Percentiles rank a stretch among this genome's conserved stretches.
phyloP scores from a whole-genome alignment of 2,329 filamentous ascomycete species.

The Fusarium nurragi region DNA sequence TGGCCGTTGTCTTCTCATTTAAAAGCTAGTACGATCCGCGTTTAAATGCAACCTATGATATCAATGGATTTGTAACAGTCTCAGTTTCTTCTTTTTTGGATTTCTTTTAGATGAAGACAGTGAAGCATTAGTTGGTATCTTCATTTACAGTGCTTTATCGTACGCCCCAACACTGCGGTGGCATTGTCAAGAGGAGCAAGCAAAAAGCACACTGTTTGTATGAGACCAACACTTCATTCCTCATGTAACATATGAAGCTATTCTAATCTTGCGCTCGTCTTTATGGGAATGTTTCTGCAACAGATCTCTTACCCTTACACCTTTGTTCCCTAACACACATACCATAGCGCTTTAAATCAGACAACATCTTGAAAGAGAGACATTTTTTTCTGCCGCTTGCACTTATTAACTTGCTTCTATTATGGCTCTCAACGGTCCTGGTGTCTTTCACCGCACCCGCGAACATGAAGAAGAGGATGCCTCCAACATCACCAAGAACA shows the following conservation, averaged over 20 bases:
- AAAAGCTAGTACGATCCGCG: not conserved
- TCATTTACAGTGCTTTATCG: not conserved
- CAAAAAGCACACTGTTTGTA: slow-evolving; percentile 1
- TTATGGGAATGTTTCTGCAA: not conserved
- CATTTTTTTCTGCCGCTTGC: not conserved
- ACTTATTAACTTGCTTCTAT: not conserved
- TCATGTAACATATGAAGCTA: not conserved
- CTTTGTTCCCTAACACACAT: not conserved
- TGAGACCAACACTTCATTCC: not conserved
- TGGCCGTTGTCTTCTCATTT: not conserved
- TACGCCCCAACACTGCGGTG: not conserved
- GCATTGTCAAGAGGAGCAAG: not conserved
- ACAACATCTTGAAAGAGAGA: not conserved
- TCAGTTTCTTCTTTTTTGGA: not conserved
- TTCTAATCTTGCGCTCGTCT: not conserved
- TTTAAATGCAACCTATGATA: not conserved
- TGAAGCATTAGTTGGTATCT: not conserved
- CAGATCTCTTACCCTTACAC: not conserved
- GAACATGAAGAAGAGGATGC: slow-evolving; percentile 44
- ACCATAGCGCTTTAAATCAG: not conserved
- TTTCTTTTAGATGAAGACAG: not conserved
- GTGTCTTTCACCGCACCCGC: slow-evolving; percentile 43
- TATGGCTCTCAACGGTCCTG: slow-evolving; percentile 45
- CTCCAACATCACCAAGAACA: slow-evolving; percentile 40
- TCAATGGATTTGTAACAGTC: not conserved